These are phyloP conservation scores for Pichia norvegensis DNA, from an alignment of 1,139 yeast genomes.

Conservation along the genomic window DNA sequence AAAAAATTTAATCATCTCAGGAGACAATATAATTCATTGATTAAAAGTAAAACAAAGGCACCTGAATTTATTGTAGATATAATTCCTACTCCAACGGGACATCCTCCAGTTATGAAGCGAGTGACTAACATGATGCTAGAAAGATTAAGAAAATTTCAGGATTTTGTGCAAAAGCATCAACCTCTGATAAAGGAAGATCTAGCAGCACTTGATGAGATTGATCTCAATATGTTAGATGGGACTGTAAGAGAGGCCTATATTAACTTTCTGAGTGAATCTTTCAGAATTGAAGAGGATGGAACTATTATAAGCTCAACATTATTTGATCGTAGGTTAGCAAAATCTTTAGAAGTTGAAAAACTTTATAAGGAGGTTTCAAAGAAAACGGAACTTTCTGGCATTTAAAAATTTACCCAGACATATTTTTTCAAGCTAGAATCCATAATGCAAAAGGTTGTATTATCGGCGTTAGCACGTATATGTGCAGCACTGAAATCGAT, in stretches of 20 bases:
- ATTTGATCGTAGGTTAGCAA: slow-evolving; percentile 3
- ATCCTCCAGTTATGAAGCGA: slow-evolving; percentile 16
- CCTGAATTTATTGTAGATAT: slow-evolving; percentile 13
- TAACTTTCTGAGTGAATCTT: slow-evolving; percentile 1
- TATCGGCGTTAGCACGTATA: slow-evolving; percentile 1
- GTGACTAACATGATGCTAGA: slow-evolving; percentile 14
- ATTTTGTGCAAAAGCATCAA: slow-evolving; percentile 9
- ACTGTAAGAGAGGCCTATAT: slow-evolving; percentile 8
- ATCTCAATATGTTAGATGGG: slow-evolving; percentile 2
- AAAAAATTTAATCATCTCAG: slow-evolving; percentile 8
- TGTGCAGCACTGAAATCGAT: neutral
- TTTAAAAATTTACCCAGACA: slow-evolving; percentile 14
- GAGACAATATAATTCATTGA: slow-evolving; percentile 10
- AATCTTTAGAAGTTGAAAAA: slow-evolving; percentile 3
- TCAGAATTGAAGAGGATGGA: slow-evolving; percentile 11
- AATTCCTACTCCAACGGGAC: slow-evolving; percentile 18
- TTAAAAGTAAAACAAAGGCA: slow-evolving; percentile 12
- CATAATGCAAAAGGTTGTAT: slow-evolving; percentile 30
- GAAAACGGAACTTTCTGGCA: neutral
- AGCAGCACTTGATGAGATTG: slow-evolving; percentile 14
- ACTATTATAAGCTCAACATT: slow-evolving; percentile 4
- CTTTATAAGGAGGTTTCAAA: slow-evolving; percentile 9
- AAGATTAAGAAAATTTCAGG: slow-evolving; percentile 12
- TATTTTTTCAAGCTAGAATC: slow-evolving; percentile 36
- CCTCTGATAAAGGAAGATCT: slow-evolving; percentile 17